Conservation (phyloP, 805 yeast species). For the Kuraishia floccosa region DNA sequence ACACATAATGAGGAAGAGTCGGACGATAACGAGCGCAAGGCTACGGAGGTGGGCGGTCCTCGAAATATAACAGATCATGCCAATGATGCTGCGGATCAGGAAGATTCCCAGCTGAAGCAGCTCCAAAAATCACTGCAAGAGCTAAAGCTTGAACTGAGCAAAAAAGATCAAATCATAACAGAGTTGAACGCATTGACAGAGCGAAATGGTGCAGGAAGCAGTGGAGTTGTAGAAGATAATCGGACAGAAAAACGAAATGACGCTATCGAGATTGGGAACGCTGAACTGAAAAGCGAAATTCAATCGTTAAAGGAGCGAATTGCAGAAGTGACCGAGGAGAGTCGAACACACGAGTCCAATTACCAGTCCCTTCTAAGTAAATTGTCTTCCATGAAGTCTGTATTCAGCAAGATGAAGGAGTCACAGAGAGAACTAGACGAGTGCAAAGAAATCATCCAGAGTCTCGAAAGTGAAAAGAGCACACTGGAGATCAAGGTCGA, state of each 20-base stretch:
- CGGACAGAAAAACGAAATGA: not conserved
- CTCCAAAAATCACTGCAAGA: not conserved
- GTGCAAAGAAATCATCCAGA: conserved; percentile 32
- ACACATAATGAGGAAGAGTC: too few relatives aligned
- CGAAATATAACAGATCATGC: too few relatives aligned
- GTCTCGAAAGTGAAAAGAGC: conserved; percentile 25
- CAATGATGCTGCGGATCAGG: too few relatives aligned
- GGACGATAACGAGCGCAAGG: too few relatives aligned
- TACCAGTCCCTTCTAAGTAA: conserved; percentile 53
- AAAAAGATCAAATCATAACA: not conserved
- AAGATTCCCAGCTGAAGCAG: not conserved
- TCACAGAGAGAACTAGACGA: conserved; percentile 51
- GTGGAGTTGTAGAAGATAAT: too few relatives aligned
- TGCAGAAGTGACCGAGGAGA: conserved; percentile 31
- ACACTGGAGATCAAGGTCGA: conserved; percentile 22
- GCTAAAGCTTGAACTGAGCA: conserved; percentile 1
- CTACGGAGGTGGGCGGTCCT: too few relatives aligned
- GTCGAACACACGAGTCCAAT: conserved; percentile 44
- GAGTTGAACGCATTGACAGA: not conserved
- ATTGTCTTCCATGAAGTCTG: conserved; percentile 61
- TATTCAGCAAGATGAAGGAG: conserved; percentile 65
- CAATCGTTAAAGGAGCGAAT: too few relatives aligned
- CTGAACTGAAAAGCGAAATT: too few relatives aligned
- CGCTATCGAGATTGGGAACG: too few relatives aligned
- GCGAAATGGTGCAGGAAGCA: too few relatives aligned